These are phyloP conservation scores for Candida saitoana DNA, from an alignment of 805 yeast species.

Conservation along the genomic window DNA sequence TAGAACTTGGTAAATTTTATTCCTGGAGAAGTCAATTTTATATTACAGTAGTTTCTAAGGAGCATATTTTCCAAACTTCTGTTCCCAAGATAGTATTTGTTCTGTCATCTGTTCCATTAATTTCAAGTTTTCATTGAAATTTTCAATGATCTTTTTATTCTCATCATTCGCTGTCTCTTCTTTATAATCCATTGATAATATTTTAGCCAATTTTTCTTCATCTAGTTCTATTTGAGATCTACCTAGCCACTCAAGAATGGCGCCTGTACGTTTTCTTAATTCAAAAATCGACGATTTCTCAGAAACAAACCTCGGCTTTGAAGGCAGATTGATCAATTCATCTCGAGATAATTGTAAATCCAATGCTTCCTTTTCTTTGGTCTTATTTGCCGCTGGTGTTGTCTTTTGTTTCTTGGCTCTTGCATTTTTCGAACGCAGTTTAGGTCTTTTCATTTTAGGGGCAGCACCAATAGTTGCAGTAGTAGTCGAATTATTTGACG, in stretches of 20 bases:
- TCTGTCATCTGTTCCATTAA: constrained; percentile 72
- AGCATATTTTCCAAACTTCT: constrained; percentile 54
- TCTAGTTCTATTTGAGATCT: constrained; percentile 81
- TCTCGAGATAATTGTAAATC: constrained; percentile 26
- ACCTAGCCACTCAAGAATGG: constrained; percentile 86
- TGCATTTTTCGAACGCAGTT: not conserved
- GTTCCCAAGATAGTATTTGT: constrained; percentile 75
- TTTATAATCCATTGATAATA: constrained; percentile 44
- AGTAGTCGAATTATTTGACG: not conserved
- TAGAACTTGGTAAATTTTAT: too few relatives aligned
- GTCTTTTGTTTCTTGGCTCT: constrained; percentile 3
- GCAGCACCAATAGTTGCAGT: constrained; percentile 2
- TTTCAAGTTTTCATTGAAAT: constrained; percentile 55
- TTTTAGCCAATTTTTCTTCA: constrained; percentile 61
- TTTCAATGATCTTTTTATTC: constrained; percentile 27
- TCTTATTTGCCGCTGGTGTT: constrained; percentile 14
- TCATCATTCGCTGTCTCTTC: constrained; percentile 26
- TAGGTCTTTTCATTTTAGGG: constrained; percentile 2
- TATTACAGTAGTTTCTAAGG: too few relatives aligned
- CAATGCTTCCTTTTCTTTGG: constrained; percentile 4
- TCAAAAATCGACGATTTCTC: constrained; percentile 72
- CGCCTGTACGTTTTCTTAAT: constrained; percentile 82
- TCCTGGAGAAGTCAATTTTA: too few relatives aligned
- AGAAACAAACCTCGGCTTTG: constrained; percentile 80
- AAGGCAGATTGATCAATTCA: constrained; percentile 61